Evolutionary conservation across 441 rosid genomes (phyloP), one percentile per base, ranked within the genome.

Genomic region (Erysimum pusillum): DNA sequence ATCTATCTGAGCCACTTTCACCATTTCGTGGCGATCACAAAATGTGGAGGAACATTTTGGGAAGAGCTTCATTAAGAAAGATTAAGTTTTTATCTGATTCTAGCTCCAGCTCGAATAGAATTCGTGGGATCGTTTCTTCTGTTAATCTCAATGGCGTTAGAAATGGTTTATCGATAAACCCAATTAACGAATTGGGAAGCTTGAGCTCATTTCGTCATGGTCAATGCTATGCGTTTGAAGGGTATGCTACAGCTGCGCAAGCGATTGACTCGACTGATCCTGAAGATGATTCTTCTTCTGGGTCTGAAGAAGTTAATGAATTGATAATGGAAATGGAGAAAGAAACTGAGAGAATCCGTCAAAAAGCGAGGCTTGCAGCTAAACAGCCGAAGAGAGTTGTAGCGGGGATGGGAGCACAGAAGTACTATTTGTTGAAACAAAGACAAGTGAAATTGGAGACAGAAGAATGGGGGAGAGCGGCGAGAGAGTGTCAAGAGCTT

Each of bases 401-500:
- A 9, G 87, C 76, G 2, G 97, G 97, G 13, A 89, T 95, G 88
- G 87, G 83, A 32, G 36, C 69, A 13, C 83, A 81, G 7, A 93
- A 89, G 78, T 88, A 88, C 73, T 42, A 61, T 10, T 25, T 74
- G 17, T 82, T 96, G 45, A 91, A 82, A 69, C 88, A 72, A 63
- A 84, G 96, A 74, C 97, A 95, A 56, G 70, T 90, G 15, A 91
- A 89, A 80, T 77, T 85, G 59, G 99, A 95, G 97, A 95, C 97
- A 0, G 95, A 95, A 77, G 98, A 95, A 6, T 95, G 99, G 98
- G 95, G 88, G 51, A 86, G 76, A 61, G 97, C 97, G 1, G 92
- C 99, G 2, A 84, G 78, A 78, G 99, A 95, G 84, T 95, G 92
- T 63, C 86, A 85, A 66, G 97, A 95, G 80, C 75, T 91, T 74